phyloP scores from a whole-genome alignment of 1,284 basidiomycete species.

The Ustilago tritici region DNA sequence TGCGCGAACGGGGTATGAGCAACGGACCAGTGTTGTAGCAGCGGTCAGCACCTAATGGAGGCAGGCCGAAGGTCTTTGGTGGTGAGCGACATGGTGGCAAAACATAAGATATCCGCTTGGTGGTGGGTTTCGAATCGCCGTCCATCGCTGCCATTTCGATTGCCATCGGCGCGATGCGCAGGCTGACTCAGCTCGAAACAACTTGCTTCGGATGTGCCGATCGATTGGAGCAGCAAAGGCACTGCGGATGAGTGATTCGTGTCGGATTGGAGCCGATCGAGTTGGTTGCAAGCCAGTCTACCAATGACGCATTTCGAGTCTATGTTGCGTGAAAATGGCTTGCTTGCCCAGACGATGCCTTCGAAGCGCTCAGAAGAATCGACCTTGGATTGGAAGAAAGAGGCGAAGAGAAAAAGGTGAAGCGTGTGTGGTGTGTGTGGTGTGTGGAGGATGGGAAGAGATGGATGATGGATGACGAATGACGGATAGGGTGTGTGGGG shows the following conservation, averaged over 20 bases:
- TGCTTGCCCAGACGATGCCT: neutral
- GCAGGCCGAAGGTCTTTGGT: conserved; percentile 51
- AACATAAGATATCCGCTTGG: conserved; percentile 56
- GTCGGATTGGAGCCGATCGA: too few species aligned
- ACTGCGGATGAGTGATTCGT: too few species aligned
- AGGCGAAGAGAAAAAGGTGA: neutral
- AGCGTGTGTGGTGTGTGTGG: neutral
- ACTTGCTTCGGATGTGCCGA: too few species aligned
- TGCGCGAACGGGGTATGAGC: conserved; percentile 22
- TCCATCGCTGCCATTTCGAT: conserved; percentile 27
- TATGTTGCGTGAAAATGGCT: neutral
- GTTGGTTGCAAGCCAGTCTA: neutral
- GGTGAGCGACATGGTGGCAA: conserved; percentile 46
- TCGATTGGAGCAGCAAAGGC: too few species aligned
- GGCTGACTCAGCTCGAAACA: neutral
- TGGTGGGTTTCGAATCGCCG: conserved; percentile 31
- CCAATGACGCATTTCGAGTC: neutral
- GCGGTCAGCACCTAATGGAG: conserved; percentile 45
- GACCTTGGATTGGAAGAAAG: neutral
- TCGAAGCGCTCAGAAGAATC: neutral
- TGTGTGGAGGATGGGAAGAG: neutral
- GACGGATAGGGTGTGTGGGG: neutral
- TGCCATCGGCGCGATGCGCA: conserved; percentile 12
- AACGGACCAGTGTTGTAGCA: conserved; percentile 31
- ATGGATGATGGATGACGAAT: neutral